A percentile compares a stretch with the other conserved stretches of the same genome.
Conservation (phyloP, 108 stramenopile species). For the Cyclotella sp. region DNA sequence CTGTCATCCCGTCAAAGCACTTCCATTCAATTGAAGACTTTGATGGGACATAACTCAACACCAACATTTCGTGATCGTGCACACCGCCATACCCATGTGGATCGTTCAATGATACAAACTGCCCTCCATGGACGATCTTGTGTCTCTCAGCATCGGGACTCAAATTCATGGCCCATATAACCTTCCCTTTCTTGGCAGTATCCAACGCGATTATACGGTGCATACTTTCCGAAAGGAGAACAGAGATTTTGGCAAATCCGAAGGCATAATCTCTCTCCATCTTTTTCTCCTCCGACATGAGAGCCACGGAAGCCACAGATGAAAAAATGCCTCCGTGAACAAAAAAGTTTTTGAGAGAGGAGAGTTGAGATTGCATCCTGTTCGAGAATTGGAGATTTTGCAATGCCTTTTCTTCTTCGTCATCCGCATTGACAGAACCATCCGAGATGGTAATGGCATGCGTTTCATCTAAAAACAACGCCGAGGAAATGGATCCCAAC, state of each 20-base stretch:
- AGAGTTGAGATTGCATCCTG: constrained; percentile 64
- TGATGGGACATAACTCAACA: constrained; percentile 52
- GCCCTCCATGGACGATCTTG: constrained; percentile 78
- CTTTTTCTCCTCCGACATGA: constrained; percentile 45
- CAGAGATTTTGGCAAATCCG: constrained; percentile 86
- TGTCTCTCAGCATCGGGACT: constrained; percentile 66
- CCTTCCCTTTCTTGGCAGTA: constrained; percentile 56
- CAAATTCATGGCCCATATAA: constrained; percentile 69
- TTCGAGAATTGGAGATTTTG: constrained; percentile 57
- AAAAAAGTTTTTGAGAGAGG: constrained; percentile 43
- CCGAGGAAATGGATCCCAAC: constrained; percentile 63
- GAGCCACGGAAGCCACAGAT: constrained; percentile 28
- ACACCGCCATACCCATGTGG: constrained; percentile 77
- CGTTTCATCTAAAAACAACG: constrained; percentile 79
- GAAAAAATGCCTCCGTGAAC: constrained; percentile 40
- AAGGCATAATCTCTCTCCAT: constrained; percentile 64
- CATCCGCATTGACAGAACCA: constrained; percentile 33
- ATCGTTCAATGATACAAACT: constrained; percentile 55
- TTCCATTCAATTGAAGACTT: constrained; percentile 62
- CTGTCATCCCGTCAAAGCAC: constrained; percentile 80
- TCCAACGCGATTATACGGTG: constrained; percentile 75
- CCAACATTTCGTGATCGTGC: constrained; percentile 71
- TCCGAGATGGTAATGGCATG: constrained; percentile 46
- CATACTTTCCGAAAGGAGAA: constrained; percentile 61
- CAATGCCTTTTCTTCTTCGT: constrained; percentile 60